Conservation (phyloP, 2,329 filamentous ascomycete species). For the Pestalotiopsis sp. region DNA sequence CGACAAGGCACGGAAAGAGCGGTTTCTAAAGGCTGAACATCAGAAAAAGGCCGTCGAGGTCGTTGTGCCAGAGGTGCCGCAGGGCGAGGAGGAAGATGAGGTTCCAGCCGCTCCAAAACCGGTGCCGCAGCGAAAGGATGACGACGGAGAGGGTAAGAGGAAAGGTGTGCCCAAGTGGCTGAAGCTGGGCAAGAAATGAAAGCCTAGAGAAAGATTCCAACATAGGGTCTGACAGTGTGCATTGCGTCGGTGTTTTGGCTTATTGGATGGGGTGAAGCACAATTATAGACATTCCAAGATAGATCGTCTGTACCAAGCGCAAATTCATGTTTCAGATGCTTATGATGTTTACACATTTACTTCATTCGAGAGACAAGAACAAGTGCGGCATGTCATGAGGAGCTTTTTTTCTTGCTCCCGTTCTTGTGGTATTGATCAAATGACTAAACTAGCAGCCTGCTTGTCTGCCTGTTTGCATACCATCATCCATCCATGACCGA, state of each 20-base stretch:
- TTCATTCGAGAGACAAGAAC: not conserved
- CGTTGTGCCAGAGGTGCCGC: constrained; percentile 61
- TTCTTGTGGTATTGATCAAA: constrained; percentile 11
- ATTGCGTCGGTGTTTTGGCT: constrained; percentile 8
- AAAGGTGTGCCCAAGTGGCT: constrained; percentile 13
- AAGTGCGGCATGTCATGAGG: constrained; percentile 12
- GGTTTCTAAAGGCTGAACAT: constrained; percentile 62
- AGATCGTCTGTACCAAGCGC: not conserved
- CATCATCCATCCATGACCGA: constrained; percentile 6
- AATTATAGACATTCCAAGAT: not conserved
- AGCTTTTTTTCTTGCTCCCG: not conserved
- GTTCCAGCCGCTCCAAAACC: constrained; percentile 31
- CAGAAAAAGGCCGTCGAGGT: constrained; percentile 67
- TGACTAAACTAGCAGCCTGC: not conserved
- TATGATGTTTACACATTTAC: not conserved
- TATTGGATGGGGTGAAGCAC: not conserved
- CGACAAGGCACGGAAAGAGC: constrained; percentile 53
- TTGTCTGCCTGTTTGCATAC: not conserved
- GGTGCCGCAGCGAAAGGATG: constrained; percentile 34
- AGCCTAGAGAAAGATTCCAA: not conserved
- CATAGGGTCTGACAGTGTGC: not conserved
- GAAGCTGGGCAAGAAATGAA: constrained; percentile 10
- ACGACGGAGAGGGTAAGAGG: constrained; percentile 25
- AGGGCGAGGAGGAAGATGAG: constrained; percentile 41
- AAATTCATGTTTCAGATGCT: not conserved